These are phyloP conservation scores for Dactylellina haptotyla DNA, from an alignment of 2,329 filamentous ascomycete species.

Conservation along the genomic window DNA sequence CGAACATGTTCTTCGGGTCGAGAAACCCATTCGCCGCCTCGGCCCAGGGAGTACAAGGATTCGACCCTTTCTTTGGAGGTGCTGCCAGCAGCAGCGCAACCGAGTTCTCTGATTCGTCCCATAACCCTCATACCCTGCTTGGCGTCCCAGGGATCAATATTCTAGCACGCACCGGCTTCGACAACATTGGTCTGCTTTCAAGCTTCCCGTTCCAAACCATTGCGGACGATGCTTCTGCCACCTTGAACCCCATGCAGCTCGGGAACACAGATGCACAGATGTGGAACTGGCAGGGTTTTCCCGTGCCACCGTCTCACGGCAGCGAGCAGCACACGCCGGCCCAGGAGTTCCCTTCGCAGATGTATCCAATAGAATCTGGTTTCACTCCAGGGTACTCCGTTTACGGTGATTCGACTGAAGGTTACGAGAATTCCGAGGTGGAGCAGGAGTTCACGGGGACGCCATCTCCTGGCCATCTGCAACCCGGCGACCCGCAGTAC, in stretches of 20 bases:
- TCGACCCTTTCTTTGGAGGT: slow-evolving; percentile 24
- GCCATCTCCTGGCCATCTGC: slow-evolving; percentile 15
- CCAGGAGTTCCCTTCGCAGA: slow-evolving; percentile 40
- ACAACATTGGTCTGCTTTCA: slow-evolving; percentile 34
- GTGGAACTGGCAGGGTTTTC: slow-evolving; percentile 41
- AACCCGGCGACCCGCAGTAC: slow-evolving; percentile 14
- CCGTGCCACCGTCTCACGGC: slow-evolving; percentile 20
- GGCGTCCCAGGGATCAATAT: slow-evolving; percentile 52
- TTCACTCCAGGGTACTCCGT: slow-evolving; percentile 35
- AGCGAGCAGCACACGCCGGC: slow-evolving; percentile 30
- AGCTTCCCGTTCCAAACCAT: slow-evolving; percentile 45
- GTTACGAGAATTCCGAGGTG: slow-evolving; percentile 31
- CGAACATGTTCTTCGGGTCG: slow-evolving; percentile 16
- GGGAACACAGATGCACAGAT: slow-evolving; percentile 18
- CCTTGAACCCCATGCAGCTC: slow-evolving; percentile 37
- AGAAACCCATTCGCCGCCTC: slow-evolving; percentile 9
- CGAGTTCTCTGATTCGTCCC: slow-evolving; percentile 33
- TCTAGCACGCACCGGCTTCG: slow-evolving; percentile 31
- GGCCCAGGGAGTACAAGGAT: slow-evolving; percentile 33
- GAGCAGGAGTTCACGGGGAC: slow-evolving; percentile 29
- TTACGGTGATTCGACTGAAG: slow-evolving; percentile 22
- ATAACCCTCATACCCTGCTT: slow-evolving; percentile 40
- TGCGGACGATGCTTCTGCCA: slow-evolving; percentile 15
- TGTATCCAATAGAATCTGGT: slow-evolving; percentile 37
- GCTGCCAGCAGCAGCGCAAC: slow-evolving; percentile 5